Evolutionary conservation across 1,284 basidiomycete species (phyloP).

Genomic region (Lignosus rhinocerotis): DNA sequence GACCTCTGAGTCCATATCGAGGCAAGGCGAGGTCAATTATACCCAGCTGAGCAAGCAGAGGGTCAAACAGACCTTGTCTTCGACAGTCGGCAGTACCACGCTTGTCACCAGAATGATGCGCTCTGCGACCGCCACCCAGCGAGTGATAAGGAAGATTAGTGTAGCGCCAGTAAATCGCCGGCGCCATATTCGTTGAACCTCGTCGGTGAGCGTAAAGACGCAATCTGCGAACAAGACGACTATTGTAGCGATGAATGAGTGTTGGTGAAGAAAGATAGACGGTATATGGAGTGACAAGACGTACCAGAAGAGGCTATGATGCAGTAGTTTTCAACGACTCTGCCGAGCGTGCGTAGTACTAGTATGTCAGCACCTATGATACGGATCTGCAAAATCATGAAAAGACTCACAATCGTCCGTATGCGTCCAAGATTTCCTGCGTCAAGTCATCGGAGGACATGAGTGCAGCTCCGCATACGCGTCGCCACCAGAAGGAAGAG

Average conservation of each 20-base stretch:
- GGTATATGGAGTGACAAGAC: background rate
- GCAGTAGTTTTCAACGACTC: slow-evolving; percentile 18
- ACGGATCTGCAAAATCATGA: background rate
- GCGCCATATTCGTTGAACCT: slow-evolving; percentile 25
- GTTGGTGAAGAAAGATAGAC: too few species aligned
- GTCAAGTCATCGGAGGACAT: slow-evolving; percentile 1
- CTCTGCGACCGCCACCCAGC: slow-evolving; percentile 20
- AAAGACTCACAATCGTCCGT: slow-evolving; percentile 11
- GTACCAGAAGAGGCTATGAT: slow-evolving; percentile 19
- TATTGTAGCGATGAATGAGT: background rate
- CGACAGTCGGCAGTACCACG: slow-evolving; percentile 12
- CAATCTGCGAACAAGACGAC: slow-evolving; percentile 19
- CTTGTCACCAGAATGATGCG: slow-evolving; percentile 14
- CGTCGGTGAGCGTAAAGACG: slow-evolving; percentile 20
- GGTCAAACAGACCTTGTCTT: slow-evolving; percentile 10
- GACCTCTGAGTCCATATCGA: slow-evolving; percentile 2
- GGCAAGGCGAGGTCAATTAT: background rate
- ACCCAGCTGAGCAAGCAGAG: background rate
- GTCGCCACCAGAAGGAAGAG: background rate
- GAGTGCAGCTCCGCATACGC: background rate
- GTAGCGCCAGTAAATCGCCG: slow-evolving; percentile 21
- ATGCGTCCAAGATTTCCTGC: slow-evolving; percentile 9
- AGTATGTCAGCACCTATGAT: background rate
- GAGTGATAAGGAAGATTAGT: slow-evolving; percentile 20
- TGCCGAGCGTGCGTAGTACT: background rate